Evolutionary conservation across 2,329 filamentous ascomycete genomes (phyloP).

Genomic region (Colletotrichum tofieldiae): DNA sequence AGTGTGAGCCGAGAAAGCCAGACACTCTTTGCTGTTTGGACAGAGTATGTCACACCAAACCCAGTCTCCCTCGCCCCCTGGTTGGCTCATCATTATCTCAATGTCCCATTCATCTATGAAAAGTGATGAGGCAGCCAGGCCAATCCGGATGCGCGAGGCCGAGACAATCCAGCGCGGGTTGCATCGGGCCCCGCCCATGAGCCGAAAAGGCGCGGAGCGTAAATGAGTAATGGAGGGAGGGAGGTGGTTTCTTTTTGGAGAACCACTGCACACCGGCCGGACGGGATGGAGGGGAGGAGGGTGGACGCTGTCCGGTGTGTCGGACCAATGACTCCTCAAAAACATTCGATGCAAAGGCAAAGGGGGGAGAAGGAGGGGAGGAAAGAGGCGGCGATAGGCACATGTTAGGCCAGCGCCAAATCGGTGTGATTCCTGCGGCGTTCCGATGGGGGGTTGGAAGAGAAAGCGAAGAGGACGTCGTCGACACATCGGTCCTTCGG

Average conservation of each 20-base stretch:
- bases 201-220: conserved; percentile 2
- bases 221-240: conserved; percentile 1
- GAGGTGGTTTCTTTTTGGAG: not conserved
- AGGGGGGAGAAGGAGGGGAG: not conserved
- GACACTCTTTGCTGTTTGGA: not conserved
- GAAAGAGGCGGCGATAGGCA: not conserved
- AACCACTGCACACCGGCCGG: conserved; percentile 23
- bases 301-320: conserved; percentile 21
- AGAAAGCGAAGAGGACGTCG: not conserved
- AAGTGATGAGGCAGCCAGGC: conserved; percentile 7
- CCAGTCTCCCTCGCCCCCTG: not conserved
- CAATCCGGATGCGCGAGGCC: conserved; percentile 8
- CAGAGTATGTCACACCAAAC: not conserved
- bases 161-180: conserved; percentile 33
- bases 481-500: not conserved
- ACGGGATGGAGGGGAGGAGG: not conserved
- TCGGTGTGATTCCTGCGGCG: conserved; percentile 38
- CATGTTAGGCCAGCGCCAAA: conserved; percentile 27
- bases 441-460: conserved; percentile 1
- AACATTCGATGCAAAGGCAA: conserved; percentile 2
- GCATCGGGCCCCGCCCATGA: conserved; percentile 26
- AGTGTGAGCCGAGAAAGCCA: not conserved
- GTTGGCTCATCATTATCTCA: not conserved
- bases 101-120: not conserved
- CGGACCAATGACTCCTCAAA: conserved; percentile 23